A percentile compares a stretch with the other conserved stretches of the same genome.
These are phyloP conservation scores for Paradendryphiella salina DNA, from an alignment of 2,329 filamentous ascomycete species.

Conservation along the genomic window DNA sequence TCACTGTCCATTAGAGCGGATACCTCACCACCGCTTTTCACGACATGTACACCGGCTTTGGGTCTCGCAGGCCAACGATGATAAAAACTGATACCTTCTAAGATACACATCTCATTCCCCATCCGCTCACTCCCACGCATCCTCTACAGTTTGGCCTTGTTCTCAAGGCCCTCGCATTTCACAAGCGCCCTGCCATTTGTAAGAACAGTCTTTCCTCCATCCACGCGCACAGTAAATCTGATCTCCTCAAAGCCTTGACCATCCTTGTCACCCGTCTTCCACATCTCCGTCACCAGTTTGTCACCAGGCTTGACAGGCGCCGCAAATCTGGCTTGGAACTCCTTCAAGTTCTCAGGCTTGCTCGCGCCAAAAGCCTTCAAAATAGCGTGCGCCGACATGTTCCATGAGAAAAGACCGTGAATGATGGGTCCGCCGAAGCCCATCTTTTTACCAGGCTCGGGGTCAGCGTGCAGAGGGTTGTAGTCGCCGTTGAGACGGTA, in stretches of 20 bases:
- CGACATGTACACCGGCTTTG: background rate
- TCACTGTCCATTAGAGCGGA: background rate
- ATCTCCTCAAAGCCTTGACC: conserved; percentile 75
- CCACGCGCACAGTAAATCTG: conserved; percentile 76
- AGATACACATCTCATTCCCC: no score
- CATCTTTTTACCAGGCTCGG: conserved; percentile 84
- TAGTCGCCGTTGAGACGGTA: conserved; percentile 85
- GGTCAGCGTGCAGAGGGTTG: conserved; percentile 87
- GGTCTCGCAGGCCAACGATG: no score
- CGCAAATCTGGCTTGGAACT: conserved; percentile 88
- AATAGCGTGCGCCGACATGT: conserved; percentile 73
- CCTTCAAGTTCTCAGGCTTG: conserved; percentile 78
- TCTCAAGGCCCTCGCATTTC: conserved; percentile 59
- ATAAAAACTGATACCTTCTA: no score
- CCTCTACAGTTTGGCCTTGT: conserved; percentile 46
- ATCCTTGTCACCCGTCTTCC: conserved; percentile 71
- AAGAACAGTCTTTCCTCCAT: conserved; percentile 80
- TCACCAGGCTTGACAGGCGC: conserved; percentile 82
- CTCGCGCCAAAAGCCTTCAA: conserved; percentile 73
- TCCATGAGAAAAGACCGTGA: conserved; percentile 88
- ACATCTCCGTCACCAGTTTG: conserved; percentile 78
- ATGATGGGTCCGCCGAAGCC: conserved; percentile 88
- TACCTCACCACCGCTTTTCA: background rate
- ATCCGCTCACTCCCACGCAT: background rate
- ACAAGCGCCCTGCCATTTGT: conserved; percentile 85